Percentiles rank a stretch among this genome's conserved stretches.
These are phyloP conservation scores for Epithele typhae DNA, from an alignment of 768 basidiomycete species.

Conservation along the genomic window DNA sequence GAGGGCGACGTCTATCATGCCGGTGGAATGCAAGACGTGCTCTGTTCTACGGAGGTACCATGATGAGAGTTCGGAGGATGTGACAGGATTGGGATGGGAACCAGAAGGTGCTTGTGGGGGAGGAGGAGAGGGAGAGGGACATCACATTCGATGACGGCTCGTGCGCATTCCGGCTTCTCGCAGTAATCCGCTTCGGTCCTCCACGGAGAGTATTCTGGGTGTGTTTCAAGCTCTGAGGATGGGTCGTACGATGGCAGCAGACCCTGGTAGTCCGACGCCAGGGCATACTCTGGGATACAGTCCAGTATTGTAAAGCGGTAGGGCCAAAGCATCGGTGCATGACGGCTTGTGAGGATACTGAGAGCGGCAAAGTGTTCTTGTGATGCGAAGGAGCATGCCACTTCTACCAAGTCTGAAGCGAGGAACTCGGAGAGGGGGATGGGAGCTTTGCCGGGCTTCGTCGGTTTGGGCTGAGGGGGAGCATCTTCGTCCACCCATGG, in stretches of 20 bases:
- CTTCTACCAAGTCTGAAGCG: slow-evolving; percentile 45
- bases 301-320: slow-evolving; percentile 67
- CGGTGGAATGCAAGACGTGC: slow-evolving; percentile 56
- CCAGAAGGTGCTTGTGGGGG: neutral
- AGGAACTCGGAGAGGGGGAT: slow-evolving; percentile 66
- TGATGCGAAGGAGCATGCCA: slow-evolving; percentile 66
- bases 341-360: slow-evolving; percentile 50
- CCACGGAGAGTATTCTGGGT: slow-evolving; percentile 46
- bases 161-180: slow-evolving; percentile 43
- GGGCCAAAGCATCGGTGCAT: slow-evolving; percentile 58
- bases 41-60: slow-evolving; percentile 79
- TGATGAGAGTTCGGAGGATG: slow-evolving; percentile 46
- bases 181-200: slow-evolving; percentile 55
- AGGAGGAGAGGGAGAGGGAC: neutral
- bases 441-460: slow-evolving; percentile 29
- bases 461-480: slow-evolving; percentile 17
- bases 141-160: slow-evolving; percentile 32
- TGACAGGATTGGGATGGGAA: slow-evolving; percentile 30
- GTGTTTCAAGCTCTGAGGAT: too few species aligned
- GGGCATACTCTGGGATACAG: slow-evolving; percentile 67
- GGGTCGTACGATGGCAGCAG: slow-evolving; percentile 62
- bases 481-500: slow-evolving; percentile 62
- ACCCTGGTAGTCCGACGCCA: slow-evolving; percentile 56
- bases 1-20: slow-evolving; percentile 77
- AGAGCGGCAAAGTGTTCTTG: slow-evolving; percentile 55